Evolutionary conservation across 1,284 basidiomycete species (phyloP), one percentile per base, ranked within the genome.

Genomic region (Austropuccinia psidii): DNA sequence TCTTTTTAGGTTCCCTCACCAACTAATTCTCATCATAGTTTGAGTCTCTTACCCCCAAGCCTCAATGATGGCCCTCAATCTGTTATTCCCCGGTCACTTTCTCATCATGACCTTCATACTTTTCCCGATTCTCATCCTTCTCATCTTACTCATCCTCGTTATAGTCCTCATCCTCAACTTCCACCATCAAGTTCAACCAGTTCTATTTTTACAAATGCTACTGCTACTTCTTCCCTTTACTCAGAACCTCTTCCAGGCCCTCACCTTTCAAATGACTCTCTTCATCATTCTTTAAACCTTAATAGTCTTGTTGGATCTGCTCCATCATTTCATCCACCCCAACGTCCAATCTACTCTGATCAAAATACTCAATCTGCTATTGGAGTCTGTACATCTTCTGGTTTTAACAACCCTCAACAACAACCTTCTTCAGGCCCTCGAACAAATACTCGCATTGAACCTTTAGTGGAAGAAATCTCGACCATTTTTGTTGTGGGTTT

Each of bases 401-500:
- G n/a, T 33, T 15, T 33, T 19, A 19, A n/a, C 39, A 35, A 29
- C 17, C n/a, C 31, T 17, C 33, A 60, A 13, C 57, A 13, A 31
- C 11, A 19, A 4, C 29, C 31, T 35, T 24, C 17, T n/a, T 17
- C 29, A 4, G 15, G 15, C 11, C 21, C 31, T 60, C 27, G 21
- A 24, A 13, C 57, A 5, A 60, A 60, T 60, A 4, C n/a, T 5
- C 19, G n/a, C n/a, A 54, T 24, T 54, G 52, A 54, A 29, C 27
- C 19, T 21, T 31, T 41, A 6, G 8, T 37, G 19, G 93, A 97
- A 80, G 93, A 97, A 78, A 97, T 98, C 75, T 94, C 91, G 24
- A 98, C 95, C 1, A 95, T 98, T 76, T 98, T 98, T 78, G 94
- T 98, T 0, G 95, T 98, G 35, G 95, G 95, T 0, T 98, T 98